Percentiles rank a stretch among this genome's conserved stretches.
Conservation (phyloP, 2,329 filamentous ascomycete genomes). For the Lojkania enalia region DNA sequence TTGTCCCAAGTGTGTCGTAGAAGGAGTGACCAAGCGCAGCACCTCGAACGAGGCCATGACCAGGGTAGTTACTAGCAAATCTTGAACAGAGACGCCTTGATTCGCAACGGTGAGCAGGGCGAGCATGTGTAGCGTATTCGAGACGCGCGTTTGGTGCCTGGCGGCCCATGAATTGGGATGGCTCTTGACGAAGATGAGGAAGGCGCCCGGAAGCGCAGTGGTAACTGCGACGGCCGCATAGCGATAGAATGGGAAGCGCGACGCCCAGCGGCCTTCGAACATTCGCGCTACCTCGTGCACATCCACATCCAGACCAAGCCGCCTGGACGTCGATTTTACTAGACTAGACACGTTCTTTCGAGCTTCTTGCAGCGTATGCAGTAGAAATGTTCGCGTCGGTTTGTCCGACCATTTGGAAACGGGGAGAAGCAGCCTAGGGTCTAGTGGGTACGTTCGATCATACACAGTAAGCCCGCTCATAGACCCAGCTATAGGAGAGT, state of each 20-base stretch:
- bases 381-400: slow-evolving; percentile 13
- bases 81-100: slow-evolving; percentile 21
- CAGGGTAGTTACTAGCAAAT: slow-evolving; percentile 30
- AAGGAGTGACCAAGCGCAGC: slow-evolving; percentile 25
- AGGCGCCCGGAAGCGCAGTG: slow-evolving; percentile 22
- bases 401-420: slow-evolving; percentile 19
- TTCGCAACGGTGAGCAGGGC: slow-evolving; percentile 27
- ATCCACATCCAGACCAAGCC: slow-evolving; percentile 12
- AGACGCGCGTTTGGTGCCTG: slow-evolving; percentile 24
- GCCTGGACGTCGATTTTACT: slow-evolving; percentile 14
- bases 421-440: slow-evolving; percentile 13
- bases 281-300: slow-evolving; percentile 4
- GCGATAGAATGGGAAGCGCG: slow-evolving; percentile 22
- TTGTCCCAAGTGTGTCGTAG: slow-evolving; percentile 14
- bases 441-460: slow-evolving; percentile 9
- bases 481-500: slow-evolving; percentile 3
- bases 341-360: slow-evolving; percentile 11
- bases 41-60: slow-evolving; percentile 40
- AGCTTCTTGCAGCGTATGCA: slow-evolving; percentile 18
- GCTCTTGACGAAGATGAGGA: slow-evolving; percentile 19
- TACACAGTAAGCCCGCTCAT: slow-evolving; percentile 12
- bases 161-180: slow-evolving; percentile 25
- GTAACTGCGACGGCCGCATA: slow-evolving; percentile 24
- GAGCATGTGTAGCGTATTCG: slow-evolving; percentile 26
- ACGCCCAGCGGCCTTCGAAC: slow-evolving; percentile 19